Base-by-base conservation (phyloP, 148 eudicot genomes). In the Selenicereus undatus region DNA sequence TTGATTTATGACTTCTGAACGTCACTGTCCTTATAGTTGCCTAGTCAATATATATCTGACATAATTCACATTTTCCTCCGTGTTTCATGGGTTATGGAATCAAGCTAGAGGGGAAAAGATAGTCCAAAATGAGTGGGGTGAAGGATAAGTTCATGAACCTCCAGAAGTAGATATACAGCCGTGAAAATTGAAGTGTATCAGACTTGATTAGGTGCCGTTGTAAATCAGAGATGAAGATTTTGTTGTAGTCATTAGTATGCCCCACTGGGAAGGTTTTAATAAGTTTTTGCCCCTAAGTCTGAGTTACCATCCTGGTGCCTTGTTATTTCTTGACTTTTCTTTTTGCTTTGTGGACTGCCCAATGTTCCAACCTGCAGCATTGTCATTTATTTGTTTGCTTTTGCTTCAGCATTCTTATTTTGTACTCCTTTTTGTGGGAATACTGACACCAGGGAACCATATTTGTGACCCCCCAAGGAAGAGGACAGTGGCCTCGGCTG, bases 401-500 rank as follows among this genome's bases (percentile, higher is more conserved):
- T 24, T n/a, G 6, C 76, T 77, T 35, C 21, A 36, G 16, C 35
- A n/a, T 27, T 71, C 9, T 80, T 58, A 77, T 52, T 13, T 26
- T 27, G 42, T 54, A 17, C 21, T n/a, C n/a, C n/a, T 2, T 54
- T 79, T 70, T 32, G 50, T 88, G 68, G 20, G 90, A 86, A 89
- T 60, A 39, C 29, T 80, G 77, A 74, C 88, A 68, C 68, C 87
- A 52, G 89, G 64, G 32, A 90, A 83, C 42, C 54, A 73, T 73
- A 50, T 66, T 72, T 76, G 75, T 76, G 81, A 88, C 45, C 8
- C 27, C 79, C 71, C 80, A 36, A 66, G 54, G 52, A 86, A 82
- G 84, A 85, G 76, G 83, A 73, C 62, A 75, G 77, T 65, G 65
- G 82, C 75, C 26, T 76, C 77, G 74, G 80, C 76, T 62, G 81